Conservation (phyloP, 2,329 filamentous ascomycete genomes). For the Byssoonygena ceratinophila region DNA sequence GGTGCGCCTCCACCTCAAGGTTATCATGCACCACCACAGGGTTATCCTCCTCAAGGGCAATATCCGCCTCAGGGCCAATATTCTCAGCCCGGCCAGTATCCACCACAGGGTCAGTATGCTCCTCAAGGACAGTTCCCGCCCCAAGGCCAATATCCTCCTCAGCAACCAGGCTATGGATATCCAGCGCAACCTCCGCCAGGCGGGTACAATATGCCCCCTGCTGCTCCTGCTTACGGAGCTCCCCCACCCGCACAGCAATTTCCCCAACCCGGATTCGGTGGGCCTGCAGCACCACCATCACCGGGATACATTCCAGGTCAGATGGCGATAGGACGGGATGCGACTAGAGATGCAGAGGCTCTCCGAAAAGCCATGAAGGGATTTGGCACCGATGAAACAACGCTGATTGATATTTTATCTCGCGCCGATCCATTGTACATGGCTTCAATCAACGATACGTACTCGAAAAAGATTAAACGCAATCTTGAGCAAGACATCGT, state of each 20-base stretch:
- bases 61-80: slow-evolving; percentile 16
- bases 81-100: slow-evolving; percentile 14
- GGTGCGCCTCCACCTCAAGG: slow-evolving; percentile 13
- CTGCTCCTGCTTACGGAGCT: slow-evolving; percentile 1
- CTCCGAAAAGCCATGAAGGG: slow-evolving; percentile 75
- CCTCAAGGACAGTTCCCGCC: slow-evolving; percentile 13
- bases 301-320: slow-evolving; percentile 57
- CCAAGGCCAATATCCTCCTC: slow-evolving; percentile 6
- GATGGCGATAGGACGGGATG: slow-evolving; percentile 53
- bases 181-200: slow-evolving; percentile 5
- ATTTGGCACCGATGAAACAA: slow-evolving; percentile 68
- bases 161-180: slow-evolving; percentile 10
- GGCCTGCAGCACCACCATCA: slow-evolving; percentile 48
- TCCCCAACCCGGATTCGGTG: slow-evolving; percentile 9
- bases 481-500: slow-evolving; percentile 62
- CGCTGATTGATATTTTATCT: slow-evolving; percentile 55
- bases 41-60: slow-evolving; percentile 13
- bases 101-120: slow-evolving; percentile 13
- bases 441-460: slow-evolving; percentile 52
- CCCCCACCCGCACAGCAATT: slow-evolving; percentile 12
- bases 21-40: slow-evolving; percentile 6
- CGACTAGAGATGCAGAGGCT: slow-evolving; percentile 52
- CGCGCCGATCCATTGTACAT: slow-evolving; percentile 64
- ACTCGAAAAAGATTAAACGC: slow-evolving; percentile 50
- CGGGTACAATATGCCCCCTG: neutral